Conservation (phyloP, 352 stramenopile genomes). For the Globisporangium polare region DNA sequence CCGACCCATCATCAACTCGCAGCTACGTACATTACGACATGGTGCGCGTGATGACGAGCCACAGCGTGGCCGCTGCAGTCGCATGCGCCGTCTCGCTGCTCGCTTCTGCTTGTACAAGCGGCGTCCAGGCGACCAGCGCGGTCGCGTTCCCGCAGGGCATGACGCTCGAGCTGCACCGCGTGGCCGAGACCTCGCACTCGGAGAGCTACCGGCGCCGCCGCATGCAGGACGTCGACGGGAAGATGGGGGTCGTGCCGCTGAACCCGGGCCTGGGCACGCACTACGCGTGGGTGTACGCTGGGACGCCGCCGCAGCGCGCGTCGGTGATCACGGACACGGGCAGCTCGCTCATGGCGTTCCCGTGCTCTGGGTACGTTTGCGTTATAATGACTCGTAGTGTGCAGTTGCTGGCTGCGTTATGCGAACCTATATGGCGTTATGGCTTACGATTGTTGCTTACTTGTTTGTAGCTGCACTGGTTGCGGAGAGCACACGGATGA, state of each 20-base stretch:
- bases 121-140: not conserved
- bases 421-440: not conserved
- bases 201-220: conserved; percentile 46
- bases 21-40: not conserved
- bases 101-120: not conserved
- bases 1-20: not conserved
- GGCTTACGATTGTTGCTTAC: not conserved
- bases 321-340: conserved; percentile 84
- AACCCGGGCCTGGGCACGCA: conserved; percentile 76
- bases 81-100: not conserved
- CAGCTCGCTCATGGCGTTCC: conserved; percentile 75
- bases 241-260: conserved; percentile 58
- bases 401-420: not conserved
- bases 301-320: conserved; percentile 71
- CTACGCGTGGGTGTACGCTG: conserved; percentile 82
- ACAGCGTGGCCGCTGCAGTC: not conserved
- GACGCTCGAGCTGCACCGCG: conserved; percentile 41
- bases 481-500: conserved; percentile 78
- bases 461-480: conserved; percentile 34
- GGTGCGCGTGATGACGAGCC: not conserved
- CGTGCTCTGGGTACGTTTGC: conserved; percentile 56
- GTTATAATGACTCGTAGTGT: not conserved
- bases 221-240: conserved; percentile 21
- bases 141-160: conserved; percentile 15
- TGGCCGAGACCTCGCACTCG: conserved; percentile 16